Conservation (phyloP, 495 filamentous ascomycete genomes). For the Penicillium argentinense region DNA sequence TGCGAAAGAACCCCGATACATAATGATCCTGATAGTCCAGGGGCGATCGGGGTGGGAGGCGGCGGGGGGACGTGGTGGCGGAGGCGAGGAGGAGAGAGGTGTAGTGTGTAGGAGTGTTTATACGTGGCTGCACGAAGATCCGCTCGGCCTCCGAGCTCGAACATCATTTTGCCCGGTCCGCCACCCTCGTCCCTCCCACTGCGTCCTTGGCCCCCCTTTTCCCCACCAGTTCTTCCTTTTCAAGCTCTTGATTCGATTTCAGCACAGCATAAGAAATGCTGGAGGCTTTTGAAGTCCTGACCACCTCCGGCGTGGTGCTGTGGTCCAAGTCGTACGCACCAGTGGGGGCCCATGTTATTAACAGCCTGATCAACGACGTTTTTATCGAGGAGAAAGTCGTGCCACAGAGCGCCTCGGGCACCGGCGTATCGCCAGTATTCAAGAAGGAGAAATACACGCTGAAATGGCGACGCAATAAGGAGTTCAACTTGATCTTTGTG, state of each 20-base stretch:
- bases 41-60: not conserved
- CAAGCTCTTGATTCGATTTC: conserved; percentile 2
- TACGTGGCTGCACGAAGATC: conserved; percentile 48
- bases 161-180: conserved; percentile 36
- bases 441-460: conserved; percentile 92
- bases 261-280: conserved; percentile 51
- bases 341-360: conserved; percentile 78
- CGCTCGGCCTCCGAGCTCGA: conserved; percentile 24
- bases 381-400: conserved; percentile 91
- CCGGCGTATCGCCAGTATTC: conserved; percentile 57
- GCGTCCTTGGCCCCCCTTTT: conserved; percentile 4
- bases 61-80: conserved; percentile 9
- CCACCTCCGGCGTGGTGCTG: conserved; percentile 91
- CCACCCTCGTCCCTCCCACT: conserved; percentile 27
- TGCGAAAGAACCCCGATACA: conserved; percentile 83
- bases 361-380: conserved; percentile 91
- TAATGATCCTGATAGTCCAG: conserved; percentile 34
- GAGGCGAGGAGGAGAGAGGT: conserved; percentile 9
- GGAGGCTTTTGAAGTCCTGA: conserved; percentile 93
- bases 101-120: conserved; percentile 28
- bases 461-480: conserved; percentile 90
- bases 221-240: conserved; percentile 3
- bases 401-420: conserved; percentile 41
- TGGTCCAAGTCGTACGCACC: conserved; percentile 89
- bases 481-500: conserved; percentile 92